Percentiles rank a stretch among this genome's conserved stretches.
phyloP scores from a whole-genome alignment of 2,329 filamentous ascomycete genomes.

The Cladophialophora chaetospira region DNA sequence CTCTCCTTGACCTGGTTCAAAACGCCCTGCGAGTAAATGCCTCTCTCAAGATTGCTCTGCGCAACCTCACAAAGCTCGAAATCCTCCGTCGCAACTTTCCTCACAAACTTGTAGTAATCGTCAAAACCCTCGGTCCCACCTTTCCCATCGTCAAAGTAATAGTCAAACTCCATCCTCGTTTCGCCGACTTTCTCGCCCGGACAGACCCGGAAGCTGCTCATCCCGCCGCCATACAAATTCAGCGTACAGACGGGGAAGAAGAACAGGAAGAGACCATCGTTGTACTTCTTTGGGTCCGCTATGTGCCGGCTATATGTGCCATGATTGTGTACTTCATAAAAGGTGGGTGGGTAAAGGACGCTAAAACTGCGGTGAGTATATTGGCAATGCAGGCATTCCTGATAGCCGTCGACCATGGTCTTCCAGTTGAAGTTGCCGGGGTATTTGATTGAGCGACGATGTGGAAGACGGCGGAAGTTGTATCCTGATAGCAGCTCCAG shows the following conservation, averaged over 20 bases:
- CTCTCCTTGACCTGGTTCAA: slow-evolving; percentile 59
- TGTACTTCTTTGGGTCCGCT: slow-evolving; percentile 54
- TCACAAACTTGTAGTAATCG: slow-evolving; percentile 58
- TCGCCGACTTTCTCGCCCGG: slow-evolving; percentile 53
- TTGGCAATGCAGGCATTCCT: slow-evolving; percentile 61
- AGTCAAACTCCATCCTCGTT: slow-evolving; percentile 61
- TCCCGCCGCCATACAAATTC: slow-evolving; percentile 61
- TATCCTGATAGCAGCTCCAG: slow-evolving; percentile 52
- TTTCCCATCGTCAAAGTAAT: slow-evolving; percentile 54
- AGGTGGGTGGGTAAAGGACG: slow-evolving; percentile 57
- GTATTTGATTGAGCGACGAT: slow-evolving; percentile 57
- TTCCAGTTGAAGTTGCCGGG: slow-evolving; percentile 62
- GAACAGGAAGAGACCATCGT: slow-evolving; percentile 60
- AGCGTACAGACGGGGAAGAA: slow-evolving; percentile 61
- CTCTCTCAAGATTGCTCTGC: slow-evolving; percentile 56
- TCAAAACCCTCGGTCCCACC: slow-evolving; percentile 53
- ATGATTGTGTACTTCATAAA: slow-evolving; percentile 58
- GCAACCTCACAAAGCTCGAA: slow-evolving; percentile 60
- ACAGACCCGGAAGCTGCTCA: slow-evolving; percentile 59
- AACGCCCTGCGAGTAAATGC: slow-evolving; percentile 58
- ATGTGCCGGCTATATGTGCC: slow-evolving; percentile 60
- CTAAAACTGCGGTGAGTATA: slow-evolving; percentile 61
- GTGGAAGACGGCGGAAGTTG: slow-evolving; percentile 57
- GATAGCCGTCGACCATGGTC: slow-evolving; percentile 61
- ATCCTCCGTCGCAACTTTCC: slow-evolving; percentile 59